Base-by-base conservation (phyloP, 352 stramenopile genomes). In the Globisporangium uncinulatum region DNA sequence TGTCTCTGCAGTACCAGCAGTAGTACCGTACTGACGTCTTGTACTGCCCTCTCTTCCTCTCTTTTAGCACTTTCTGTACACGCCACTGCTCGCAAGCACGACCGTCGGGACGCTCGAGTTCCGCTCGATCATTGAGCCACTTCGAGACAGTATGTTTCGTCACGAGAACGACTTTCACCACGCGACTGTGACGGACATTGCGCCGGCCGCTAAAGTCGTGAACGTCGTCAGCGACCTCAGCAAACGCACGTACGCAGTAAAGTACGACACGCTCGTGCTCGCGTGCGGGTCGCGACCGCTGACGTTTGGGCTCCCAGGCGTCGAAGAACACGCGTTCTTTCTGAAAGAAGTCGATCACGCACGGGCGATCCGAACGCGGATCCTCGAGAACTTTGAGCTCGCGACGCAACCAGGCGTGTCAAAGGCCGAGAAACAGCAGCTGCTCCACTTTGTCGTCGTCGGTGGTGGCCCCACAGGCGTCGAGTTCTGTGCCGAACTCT, bases 401-500 rank as follows among this genome's bases (percentile, higher is more conserved):
- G 95, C 96, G 1, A 90, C 91, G 11, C 88, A 96, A 55, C 90
- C 92, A 13, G 90, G 75, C 9, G 63, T 96, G 5, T 81, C 77
- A 2, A 65, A 80, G 3, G 79, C 83, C n/a, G 92, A 98, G 72
- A 91, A 95, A 52, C 60, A 88, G 39, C 67, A 89, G 31, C 69
- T 99, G 8, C 75, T 99, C 15, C 95, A 94, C 46, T 99, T 99
- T 76, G 85, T 99, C n/a, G 90, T 99, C 9, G 96, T 99, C 10
- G 97, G 97, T 6, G 97, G 96, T 6, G 96, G 96, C 6, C 94
- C 95, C 2, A 98, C 95, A 0, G 87, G 80, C 47, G 92, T 97
- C 61, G 96, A 99, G 75, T 99, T 99, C 69, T 97, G 95, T 43
- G 83, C 87, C 17, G 96, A 99, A 71, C 74, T 99, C 49, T 88